A percentile compares a stretch with the other conserved stretches of the same genome.
phyloP scores from a whole-genome alignment of 2,329 filamentous ascomycete genomes.

The Aureobasidium pullulans region DNA sequence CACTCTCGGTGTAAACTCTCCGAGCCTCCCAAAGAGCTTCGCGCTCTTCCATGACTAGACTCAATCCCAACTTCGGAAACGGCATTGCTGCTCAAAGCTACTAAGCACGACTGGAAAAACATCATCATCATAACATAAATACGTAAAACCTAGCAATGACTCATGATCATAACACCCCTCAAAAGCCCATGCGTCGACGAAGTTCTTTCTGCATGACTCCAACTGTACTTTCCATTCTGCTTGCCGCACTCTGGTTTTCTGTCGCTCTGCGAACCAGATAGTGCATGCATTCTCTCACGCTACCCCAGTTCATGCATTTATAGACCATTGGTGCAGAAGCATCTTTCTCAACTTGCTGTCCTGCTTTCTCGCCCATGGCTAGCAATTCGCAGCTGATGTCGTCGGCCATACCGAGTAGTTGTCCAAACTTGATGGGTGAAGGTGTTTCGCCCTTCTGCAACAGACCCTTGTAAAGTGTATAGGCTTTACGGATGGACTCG shows the following conservation, averaged over 20 bases:
- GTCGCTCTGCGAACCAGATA: conserved; percentile 22
- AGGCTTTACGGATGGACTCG: conserved; percentile 13
- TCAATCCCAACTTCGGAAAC: too few relatives aligned
- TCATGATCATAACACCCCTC: not conserved
- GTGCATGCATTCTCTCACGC: conserved; percentile 24
- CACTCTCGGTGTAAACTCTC: too few relatives aligned
- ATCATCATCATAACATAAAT: too few relatives aligned
- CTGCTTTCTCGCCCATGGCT: not conserved
- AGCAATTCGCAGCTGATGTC: conserved; percentile 22
- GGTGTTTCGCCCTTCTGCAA: not conserved
- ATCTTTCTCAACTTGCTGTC: not conserved
- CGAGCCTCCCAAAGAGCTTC: too few relatives aligned
- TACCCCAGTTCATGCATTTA: conserved; percentile 25
- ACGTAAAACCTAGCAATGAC: too few relatives aligned
- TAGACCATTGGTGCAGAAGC: conserved; percentile 19
- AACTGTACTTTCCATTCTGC: conserved; percentile 1
- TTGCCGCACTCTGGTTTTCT: conserved; percentile 21
- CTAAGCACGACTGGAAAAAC: too few relatives aligned
- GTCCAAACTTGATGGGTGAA: conserved; percentile 19
- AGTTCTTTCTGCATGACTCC: conserved; percentile 7
- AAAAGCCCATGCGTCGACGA: not conserved
- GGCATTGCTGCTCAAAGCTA: too few relatives aligned
- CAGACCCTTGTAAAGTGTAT: not conserved
- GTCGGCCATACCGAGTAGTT: conserved; percentile 26
- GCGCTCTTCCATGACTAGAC: too few relatives aligned